These are phyloP conservation scores for Dothideomycetes sp. DNA, from an alignment of 2,329 filamentous ascomycete genomes.

Conservation along the genomic window DNA sequence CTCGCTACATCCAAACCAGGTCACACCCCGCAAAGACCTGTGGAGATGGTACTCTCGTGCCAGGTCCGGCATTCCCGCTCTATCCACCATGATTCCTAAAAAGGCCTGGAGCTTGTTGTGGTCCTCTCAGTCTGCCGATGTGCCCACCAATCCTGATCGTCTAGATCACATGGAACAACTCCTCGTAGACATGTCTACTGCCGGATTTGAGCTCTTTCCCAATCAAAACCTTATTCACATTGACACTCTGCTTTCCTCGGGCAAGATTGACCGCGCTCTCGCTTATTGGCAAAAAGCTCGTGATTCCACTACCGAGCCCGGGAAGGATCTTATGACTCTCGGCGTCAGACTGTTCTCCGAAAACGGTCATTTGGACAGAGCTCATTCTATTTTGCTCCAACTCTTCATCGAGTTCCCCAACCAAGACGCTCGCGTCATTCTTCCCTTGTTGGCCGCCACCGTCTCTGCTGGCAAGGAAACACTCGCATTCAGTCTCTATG, in stretches of 20 bases:
- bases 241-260: conserved; percentile 23
- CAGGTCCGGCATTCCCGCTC: conserved; percentile 17
- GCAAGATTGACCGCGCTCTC: conserved; percentile 23
- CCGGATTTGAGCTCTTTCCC: conserved; percentile 17
- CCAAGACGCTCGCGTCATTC: conserved; percentile 47
- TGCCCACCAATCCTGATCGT: conserved; percentile 16
- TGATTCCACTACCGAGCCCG: not conserved
- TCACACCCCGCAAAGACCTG: conserved; percentile 15
- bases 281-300: conserved; percentile 26
- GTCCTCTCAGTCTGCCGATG: conserved; percentile 20
- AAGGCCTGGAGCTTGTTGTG: conserved; percentile 29
- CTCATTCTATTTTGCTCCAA: conserved; percentile 46
- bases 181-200: conserved; percentile 23
- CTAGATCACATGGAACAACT: conserved; percentile 21
- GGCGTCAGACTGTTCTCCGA: conserved; percentile 57
- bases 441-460: conserved; percentile 63
- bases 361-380: conserved; percentile 49
- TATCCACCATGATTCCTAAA: conserved; percentile 20
- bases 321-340: conserved; percentile 46
- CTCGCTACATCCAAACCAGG: conserved; percentile 3
- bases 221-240: conserved; percentile 21
- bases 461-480: conserved; percentile 44
- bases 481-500: conserved; percentile 60
- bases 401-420: conserved; percentile 41
- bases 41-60: conserved; percentile 27